Evolutionary conservation across 1,284 basidiomycete species (phyloP).

Genomic region (Taiwanofungus camphoratus): DNA sequence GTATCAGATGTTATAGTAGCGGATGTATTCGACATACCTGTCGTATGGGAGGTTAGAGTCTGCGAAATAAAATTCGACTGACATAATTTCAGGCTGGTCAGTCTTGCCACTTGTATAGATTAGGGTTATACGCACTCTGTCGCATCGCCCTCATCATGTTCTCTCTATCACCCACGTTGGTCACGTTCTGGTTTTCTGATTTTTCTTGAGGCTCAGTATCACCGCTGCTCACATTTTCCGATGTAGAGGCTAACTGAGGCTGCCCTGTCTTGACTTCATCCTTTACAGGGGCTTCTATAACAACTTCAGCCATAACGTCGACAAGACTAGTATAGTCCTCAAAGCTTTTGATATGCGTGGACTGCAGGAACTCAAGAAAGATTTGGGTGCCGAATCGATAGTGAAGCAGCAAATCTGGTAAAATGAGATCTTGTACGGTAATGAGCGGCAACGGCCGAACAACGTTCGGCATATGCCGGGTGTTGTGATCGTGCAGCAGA

Average conservation of each 20-base stretch:
- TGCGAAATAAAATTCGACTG: slow-evolving; percentile 97
- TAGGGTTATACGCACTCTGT: slow-evolving; percentile 36
- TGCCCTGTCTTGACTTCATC: slow-evolving; percentile 6
- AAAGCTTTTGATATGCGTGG: too few relatives aligned
- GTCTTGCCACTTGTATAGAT: background rate
- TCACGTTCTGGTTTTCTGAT: background rate
- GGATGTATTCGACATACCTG: slow-evolving; percentile 45
- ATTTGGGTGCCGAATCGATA: too few relatives aligned
- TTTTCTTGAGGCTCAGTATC: background rate
- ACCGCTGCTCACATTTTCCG: background rate
- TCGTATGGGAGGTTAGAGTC: slow-evolving; percentile 96
- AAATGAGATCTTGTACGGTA: background rate
- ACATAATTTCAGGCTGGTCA: slow-evolving; percentile 1
- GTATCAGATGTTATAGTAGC: background rate
- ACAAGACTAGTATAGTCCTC: too few relatives aligned
- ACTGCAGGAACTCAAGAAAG: too few relatives aligned
- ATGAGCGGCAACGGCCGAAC: background rate
- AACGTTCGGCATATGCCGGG: background rate
- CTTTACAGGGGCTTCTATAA: slow-evolving; percentile 2
- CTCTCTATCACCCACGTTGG: slow-evolving; percentile 19
- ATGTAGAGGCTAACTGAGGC: background rate
- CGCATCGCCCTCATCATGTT: slow-evolving; percentile 38
- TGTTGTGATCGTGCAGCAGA: too few relatives aligned
- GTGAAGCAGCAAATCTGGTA: background rate
- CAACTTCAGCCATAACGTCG: background rate